A percentile compares a stretch with the other conserved stretches of the same genome.
Conservation (phyloP, 768 basidiomycete species). For the Imleria badia region DNA sequence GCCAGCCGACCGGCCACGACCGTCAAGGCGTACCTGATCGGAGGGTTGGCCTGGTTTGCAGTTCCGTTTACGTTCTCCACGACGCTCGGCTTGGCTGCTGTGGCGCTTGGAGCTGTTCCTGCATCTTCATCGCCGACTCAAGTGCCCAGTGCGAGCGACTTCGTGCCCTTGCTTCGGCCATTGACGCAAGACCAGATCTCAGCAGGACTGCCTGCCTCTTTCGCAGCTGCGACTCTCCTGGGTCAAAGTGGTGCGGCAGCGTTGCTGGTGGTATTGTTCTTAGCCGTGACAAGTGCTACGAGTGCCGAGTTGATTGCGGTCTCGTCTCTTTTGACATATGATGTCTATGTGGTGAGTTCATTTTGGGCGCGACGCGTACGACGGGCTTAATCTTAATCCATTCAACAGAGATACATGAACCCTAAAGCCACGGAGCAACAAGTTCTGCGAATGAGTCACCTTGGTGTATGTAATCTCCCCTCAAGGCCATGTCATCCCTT, state of each 20-base stretch:
- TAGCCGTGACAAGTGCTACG: slow-evolving; percentile 84
- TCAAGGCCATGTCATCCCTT: background rate
- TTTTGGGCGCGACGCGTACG: background rate
- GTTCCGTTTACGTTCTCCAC: slow-evolving; percentile 88
- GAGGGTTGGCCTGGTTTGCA: slow-evolving; percentile 89
- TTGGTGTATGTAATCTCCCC: slow-evolving; percentile 44
- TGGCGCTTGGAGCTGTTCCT: slow-evolving; percentile 62
- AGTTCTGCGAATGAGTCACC: slow-evolving; percentile 67
- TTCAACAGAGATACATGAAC: slow-evolving; percentile 71
- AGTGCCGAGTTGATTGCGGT: slow-evolving; percentile 92
- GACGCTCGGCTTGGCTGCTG: slow-evolving; percentile 83
- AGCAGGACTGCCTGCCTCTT: slow-evolving; percentile 84
- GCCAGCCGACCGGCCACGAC: slow-evolving; percentile 81
- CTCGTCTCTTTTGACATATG: slow-evolving; percentile 79
- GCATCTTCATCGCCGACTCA: slow-evolving; percentile 25
- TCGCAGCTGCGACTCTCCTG: slow-evolving; percentile 79
- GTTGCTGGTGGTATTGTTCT: slow-evolving; percentile 77
- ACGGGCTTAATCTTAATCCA: background rate
- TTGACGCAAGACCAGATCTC: slow-evolving; percentile 67
- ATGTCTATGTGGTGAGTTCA: slow-evolving; percentile 67
- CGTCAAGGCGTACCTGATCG: slow-evolving; percentile 88
- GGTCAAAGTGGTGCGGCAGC: slow-evolving; percentile 80
- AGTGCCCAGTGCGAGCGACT: slow-evolving; percentile 50
- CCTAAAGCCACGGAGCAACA: slow-evolving; percentile 74
- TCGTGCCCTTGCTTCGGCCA: slow-evolving; percentile 39